These are phyloP conservation scores for Trypanosoma brucei DNA, from an alignment of 208 protist species.

Conservation along the genomic window DNA sequence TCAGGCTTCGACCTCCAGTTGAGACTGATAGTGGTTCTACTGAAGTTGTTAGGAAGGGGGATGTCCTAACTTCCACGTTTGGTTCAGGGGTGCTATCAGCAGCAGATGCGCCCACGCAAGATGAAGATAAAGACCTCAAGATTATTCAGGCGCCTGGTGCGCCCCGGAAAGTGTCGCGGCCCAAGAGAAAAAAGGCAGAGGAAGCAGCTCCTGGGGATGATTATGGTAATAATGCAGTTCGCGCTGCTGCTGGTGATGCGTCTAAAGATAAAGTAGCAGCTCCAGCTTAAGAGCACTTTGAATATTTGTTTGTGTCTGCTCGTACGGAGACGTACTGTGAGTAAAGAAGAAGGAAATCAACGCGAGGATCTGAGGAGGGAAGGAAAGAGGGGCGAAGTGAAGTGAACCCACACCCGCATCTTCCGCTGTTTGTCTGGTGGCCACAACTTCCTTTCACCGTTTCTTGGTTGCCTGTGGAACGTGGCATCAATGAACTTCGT, in stretches of 20 bases:
- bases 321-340: too few species aligned
- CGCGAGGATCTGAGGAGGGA: too few species aligned
- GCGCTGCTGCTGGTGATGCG: neutral
- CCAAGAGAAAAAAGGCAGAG: conserved; percentile 1
- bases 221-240: neutral
- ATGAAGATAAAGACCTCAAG: conserved; percentile 4
- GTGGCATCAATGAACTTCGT: too few species aligned
- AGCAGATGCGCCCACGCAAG: neutral
- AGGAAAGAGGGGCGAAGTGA: too few species aligned
- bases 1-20: conserved; percentile 15
- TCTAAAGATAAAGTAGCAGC: neutral
- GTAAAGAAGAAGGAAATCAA: too few species aligned
- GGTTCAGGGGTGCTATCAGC: neutral
- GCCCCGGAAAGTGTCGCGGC: conserved; percentile 52
- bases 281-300: neutral
- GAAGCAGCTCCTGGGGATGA: conserved; percentile 20
- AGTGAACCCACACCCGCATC: too few species aligned
- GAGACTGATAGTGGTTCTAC: neutral
- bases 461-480: too few species aligned
- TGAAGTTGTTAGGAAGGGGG: neutral
- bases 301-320: too few species aligned
- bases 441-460: too few species aligned
- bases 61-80: too few species aligned
- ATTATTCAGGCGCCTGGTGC: conserved; percentile 36
- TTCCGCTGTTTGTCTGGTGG: too few species aligned